phyloP scores from a whole-genome alignment of 306 rosid species.

The Styphnolobium japonicum region DNA sequence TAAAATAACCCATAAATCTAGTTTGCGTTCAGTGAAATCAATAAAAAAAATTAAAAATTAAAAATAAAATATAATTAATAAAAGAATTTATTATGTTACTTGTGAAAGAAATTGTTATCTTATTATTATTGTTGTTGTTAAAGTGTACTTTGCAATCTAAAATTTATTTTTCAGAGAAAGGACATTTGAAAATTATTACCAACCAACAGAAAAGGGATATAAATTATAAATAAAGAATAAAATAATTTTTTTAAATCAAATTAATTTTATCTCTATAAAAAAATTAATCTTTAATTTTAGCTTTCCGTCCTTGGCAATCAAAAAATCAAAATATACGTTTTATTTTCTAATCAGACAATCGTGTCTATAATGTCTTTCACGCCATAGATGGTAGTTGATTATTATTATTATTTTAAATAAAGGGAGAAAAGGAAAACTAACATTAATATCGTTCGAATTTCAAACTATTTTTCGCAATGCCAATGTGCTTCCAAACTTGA shows the following conservation, averaged over 20 bases:
- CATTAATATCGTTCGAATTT: not conserved
- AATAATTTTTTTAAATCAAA: no score
- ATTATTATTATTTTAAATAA: not conserved
- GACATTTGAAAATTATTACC: no score
- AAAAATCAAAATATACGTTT: no score
- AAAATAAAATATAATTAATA: not conserved
- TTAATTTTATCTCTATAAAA: no score
- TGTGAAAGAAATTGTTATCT: not conserved
- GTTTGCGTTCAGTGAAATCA: not conserved
- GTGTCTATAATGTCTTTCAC: not conserved
- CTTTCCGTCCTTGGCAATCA: no score
- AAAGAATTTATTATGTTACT: not conserved
- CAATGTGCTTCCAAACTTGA: not conserved
- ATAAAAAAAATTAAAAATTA: not conserved
- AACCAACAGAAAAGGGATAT: no score
- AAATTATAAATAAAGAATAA: no score
- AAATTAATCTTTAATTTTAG: no score
- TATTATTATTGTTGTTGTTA: no score
- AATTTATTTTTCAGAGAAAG: no score
- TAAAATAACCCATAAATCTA: not conserved
- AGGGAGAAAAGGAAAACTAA: not conserved
- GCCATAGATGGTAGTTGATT: not conserved
- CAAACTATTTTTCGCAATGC: not conserved
- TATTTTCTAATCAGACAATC: no score
- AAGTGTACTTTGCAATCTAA: no score